Evolutionary conservation across 2,329 filamentous ascomycete species (phyloP).

Genomic region (Penicillium nordicum): DNA sequence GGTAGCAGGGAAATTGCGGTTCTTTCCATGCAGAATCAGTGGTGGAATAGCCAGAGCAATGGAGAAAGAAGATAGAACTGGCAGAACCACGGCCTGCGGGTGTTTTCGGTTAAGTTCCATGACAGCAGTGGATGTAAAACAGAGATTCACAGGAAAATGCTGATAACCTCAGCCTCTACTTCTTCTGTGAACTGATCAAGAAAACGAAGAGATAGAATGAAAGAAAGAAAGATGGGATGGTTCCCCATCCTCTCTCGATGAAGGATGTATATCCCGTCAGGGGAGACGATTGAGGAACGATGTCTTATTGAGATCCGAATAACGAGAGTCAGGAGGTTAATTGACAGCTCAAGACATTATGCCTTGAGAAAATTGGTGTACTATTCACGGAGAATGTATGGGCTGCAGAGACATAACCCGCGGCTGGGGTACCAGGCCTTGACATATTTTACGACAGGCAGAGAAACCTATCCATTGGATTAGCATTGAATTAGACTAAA

Average conservation of each 20-base stretch:
- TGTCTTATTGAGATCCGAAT: slow-evolving; percentile 7
- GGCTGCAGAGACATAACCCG: slow-evolving; percentile 7
- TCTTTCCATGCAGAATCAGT: slow-evolving; percentile 57
- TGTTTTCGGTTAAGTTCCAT: slow-evolving; percentile 18
- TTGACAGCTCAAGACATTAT: slow-evolving; percentile 4
- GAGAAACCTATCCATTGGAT: slow-evolving; percentile 4
- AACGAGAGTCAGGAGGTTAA: slow-evolving; percentile 6
- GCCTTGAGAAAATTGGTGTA: neutral
- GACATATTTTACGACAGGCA: slow-evolving; percentile 1
- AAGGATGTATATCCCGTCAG: neutral
- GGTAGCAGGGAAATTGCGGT: slow-evolving; percentile 59
- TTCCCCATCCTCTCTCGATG: neutral
- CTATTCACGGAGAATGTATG: slow-evolving; percentile 5
- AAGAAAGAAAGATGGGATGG: neutral
- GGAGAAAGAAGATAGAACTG: slow-evolving; percentile 49
- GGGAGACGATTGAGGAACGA: neutral
- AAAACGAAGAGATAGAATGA: neutral
- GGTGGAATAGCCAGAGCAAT: slow-evolving; percentile 56
- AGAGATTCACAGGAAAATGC: neutral
- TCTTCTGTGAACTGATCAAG: neutral
- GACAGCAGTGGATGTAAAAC: neutral
- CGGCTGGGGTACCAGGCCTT: neutral
- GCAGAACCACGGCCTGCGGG: slow-evolving; percentile 42
- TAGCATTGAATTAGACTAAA: neutral
- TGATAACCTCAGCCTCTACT: neutral